These are phyloP conservation scores for Trichosporon coremiiforme DNA, from an alignment of 1,284 basidiomycete genomes.

Conservation along the genomic window DNA sequence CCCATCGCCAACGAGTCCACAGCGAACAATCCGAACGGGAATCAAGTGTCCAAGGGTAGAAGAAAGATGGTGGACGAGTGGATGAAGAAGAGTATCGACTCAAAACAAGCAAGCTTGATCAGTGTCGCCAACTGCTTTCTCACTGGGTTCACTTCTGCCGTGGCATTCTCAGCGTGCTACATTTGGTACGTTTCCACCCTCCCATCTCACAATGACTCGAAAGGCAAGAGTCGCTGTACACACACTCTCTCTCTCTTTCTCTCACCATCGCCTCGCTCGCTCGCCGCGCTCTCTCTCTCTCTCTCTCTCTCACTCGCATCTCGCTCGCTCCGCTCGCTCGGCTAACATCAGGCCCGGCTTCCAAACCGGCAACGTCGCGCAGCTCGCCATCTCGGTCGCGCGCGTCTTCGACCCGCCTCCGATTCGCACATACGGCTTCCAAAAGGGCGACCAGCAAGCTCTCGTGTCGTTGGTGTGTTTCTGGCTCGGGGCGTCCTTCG, in stretches of 20 bases:
- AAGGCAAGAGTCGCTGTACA: too few species aligned
- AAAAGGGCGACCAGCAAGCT: slow-evolving; percentile 76
- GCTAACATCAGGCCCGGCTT: slow-evolving; percentile 28
- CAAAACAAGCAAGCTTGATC: slow-evolving; percentile 62
- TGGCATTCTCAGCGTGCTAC: slow-evolving; percentile 65
- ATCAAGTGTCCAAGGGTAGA: neutral
- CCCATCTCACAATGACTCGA: too few species aligned
- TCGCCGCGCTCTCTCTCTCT: too few species aligned
- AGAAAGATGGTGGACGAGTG: neutral
- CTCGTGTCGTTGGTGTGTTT: slow-evolving; percentile 74
- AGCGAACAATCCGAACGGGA: too few species aligned
- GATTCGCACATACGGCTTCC: slow-evolving; percentile 64
- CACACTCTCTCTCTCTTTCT: too few species aligned
- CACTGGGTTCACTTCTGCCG: slow-evolving; percentile 75
- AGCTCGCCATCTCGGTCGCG: slow-evolving; percentile 66
- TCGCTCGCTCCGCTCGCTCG: neutral
- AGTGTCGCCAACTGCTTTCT: slow-evolving; percentile 78
- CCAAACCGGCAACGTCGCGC: slow-evolving; percentile 55
- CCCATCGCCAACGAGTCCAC: too few species aligned
- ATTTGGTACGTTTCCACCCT: neutral
- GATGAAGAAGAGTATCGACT: slow-evolving; percentile 62
- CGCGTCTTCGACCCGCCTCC: slow-evolving; percentile 64
- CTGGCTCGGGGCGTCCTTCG: slow-evolving; percentile 57
- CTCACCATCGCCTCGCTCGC: too few species aligned
- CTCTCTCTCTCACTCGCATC: neutral